Percentiles rank a stretch among this genome's conserved stretches.
phyloP scores from a whole-genome alignment of 306 rosid genomes.

The Dalbergia cultrata region DNA sequence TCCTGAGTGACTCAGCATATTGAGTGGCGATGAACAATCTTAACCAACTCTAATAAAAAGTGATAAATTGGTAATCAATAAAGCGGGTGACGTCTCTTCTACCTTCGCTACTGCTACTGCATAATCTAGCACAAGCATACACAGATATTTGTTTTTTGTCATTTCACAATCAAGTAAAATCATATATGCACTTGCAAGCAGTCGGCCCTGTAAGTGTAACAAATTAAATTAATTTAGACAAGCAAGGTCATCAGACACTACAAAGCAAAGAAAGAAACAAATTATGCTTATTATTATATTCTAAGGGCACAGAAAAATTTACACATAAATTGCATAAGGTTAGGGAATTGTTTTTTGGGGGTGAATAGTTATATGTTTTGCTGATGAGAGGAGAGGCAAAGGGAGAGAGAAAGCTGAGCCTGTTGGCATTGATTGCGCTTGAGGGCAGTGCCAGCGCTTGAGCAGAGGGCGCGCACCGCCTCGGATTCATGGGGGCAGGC shows the following conservation, averaged over 20 bases:
- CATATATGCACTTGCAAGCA: neutral
- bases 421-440: constrained; percentile 75
- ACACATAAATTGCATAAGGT: neutral
- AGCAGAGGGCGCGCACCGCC: constrained; percentile 66
- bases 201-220: neutral
- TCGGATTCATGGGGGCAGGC: constrained; percentile 59
- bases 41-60: too few relatives aligned
- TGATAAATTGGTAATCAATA: too few relatives aligned
- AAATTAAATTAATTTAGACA: neutral
- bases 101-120: neutral
- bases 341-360: constrained; percentile 7
- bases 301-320: neutral
- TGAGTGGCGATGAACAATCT: too few relatives aligned
- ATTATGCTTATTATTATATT: neutral
- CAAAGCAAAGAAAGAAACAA: neutral
- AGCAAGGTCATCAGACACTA: neutral
- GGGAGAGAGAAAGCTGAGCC: constrained; percentile 68
- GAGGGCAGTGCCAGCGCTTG: constrained; percentile 66
- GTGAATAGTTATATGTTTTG: neutral
- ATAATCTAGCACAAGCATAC: neutral
- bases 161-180: neutral
- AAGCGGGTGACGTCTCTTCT: too few relatives aligned
- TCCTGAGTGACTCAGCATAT: too few relatives aligned
- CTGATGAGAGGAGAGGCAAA: constrained; percentile 63
- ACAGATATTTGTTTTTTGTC: neutral